These are phyloP conservation scores for Termitomyces sp. DNA, from an alignment of 768 basidiomycete genomes.

Conservation along the genomic window DNA sequence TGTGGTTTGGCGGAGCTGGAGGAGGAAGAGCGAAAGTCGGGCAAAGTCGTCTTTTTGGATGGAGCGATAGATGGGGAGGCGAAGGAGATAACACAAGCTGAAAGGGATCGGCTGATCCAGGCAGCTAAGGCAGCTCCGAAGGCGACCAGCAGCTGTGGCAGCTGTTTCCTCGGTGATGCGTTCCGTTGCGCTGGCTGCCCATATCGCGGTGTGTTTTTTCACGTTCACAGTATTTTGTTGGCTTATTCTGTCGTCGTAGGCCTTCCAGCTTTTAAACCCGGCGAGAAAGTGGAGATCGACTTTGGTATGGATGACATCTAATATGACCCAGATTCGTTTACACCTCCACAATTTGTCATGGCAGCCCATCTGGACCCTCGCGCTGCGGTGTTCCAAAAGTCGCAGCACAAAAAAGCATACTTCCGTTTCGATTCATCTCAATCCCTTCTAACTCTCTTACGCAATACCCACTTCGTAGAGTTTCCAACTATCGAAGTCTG, in stretches of 20 bases:
- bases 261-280: constrained; percentile 95
- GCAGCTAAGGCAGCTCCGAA: constrained; percentile 73
- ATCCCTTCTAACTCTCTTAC: constrained; percentile 42
- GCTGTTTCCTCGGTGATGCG: constrained; percentile 95
- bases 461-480: constrained; percentile 68
- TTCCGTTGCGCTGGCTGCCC: constrained; percentile 96
- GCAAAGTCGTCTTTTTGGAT: constrained; percentile 65
- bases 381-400: constrained; percentile 15
- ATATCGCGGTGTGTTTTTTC: constrained; percentile 76
- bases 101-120: constrained; percentile 57
- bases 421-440: constrained; percentile 50
- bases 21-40: constrained; percentile 63
- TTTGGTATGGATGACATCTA: constrained; percentile 87
- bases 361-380: constrained; percentile 35
- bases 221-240: neutral
- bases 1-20: constrained; percentile 96
- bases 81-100: constrained; percentile 47
- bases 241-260: constrained; percentile 41
- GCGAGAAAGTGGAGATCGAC: constrained; percentile 93
- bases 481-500: constrained; percentile 80
- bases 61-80: constrained; percentile 55
- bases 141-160: constrained; percentile 95
- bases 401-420: constrained; percentile 32
- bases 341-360: constrained; percentile 57
- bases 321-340: constrained; percentile 51